Base-by-base conservation (phyloP, 2,329 filamentous ascomycete species). In the Sporothrix sp. region DNA sequence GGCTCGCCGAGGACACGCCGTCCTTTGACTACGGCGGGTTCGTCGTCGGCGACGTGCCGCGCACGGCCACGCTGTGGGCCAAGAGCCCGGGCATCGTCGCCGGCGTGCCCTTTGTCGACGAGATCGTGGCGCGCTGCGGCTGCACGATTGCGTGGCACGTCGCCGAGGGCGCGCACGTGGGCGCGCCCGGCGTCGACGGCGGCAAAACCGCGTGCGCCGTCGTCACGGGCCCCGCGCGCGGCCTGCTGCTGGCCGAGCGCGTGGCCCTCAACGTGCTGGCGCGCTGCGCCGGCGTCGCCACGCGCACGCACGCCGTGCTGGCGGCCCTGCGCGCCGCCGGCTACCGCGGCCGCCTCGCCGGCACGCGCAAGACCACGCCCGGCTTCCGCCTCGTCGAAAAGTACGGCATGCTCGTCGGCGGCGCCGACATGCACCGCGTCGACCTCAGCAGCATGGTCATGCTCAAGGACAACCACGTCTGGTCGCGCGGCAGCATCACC, bases 381-480 rank as follows among this genome's bases (percentile, higher is more conserved):
- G 93, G 93, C 0, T 98, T 97, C 70, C 78, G 93, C 10, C 71
- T 97, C 4, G 90, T 97, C 9, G 93, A 98, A 69, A 98, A 98
- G 71, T 98, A 98, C 67, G 93, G 89, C 59, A 96, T 98, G 84
- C 72, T 96, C 20, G 84, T 95, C 14, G 93, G 91, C 51, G 93
- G 93, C 10, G 90, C 88, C 14, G 93, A 98, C 68, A 80, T 84
- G 3, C 93, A 98, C 67, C 76, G 93, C 28, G 87, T 95, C 69
- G 93, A 98, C 65, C 73, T 98, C 51, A 86, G 82, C 65, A 79
- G 84, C 57, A 97, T 98, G 93, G 90, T 90, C 51, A 98, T 98
- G 93, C 76, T 98, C 57, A 98, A 98, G 72, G 93, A 98, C 69
- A 98, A 98, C 68, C 93, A 98, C 68, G 84, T 98, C 52, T 96